Evolutionary conservation across 2,329 filamentous ascomycete species (phyloP).

Genomic region (Aspergillus viridinutans): DNA sequence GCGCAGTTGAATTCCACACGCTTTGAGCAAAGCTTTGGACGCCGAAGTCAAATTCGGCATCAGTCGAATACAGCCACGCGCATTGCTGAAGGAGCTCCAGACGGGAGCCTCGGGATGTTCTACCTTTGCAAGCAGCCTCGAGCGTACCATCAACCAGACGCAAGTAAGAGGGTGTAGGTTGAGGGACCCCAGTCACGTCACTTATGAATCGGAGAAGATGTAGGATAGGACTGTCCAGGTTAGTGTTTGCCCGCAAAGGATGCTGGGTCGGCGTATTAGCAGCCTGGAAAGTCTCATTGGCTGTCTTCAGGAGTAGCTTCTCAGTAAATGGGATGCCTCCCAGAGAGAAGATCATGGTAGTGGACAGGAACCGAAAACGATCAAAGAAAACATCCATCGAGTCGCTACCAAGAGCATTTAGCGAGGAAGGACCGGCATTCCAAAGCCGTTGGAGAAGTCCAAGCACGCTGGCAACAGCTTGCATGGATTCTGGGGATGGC

Average conservation of each 20-base stretch:
- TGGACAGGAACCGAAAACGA: conserved; percentile 50
- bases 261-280: conserved; percentile 36
- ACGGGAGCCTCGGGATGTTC: conserved; percentile 31
- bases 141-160: conserved; percentile 28
- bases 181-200: conserved; percentile 12
- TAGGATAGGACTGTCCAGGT: conserved; percentile 33
- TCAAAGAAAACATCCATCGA: conserved; percentile 40
- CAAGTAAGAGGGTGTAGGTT: conserved; percentile 23
- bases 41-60: conserved; percentile 9
- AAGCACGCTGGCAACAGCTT: conserved; percentile 69
- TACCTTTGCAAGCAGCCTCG: conserved; percentile 31
- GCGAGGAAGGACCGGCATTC: conserved; percentile 48
- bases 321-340: conserved; percentile 49
- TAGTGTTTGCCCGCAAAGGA: conserved; percentile 21
- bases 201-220: conserved; percentile 37
- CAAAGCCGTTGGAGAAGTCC: conserved; percentile 67
- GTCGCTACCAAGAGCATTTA: conserved; percentile 27
- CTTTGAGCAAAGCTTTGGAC: conserved; percentile 15
- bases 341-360: conserved; percentile 48
- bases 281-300: conserved; percentile 53
- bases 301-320: conserved; percentile 49
- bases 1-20: conserved; percentile 36
- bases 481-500: conserved; percentile 75
- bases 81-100: conserved; percentile 38
- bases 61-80: conserved; percentile 23